phyloP scores from a whole-genome alignment of 2,329 filamentous ascomycete genomes.

The Colletotrichum plurivorum region DNA sequence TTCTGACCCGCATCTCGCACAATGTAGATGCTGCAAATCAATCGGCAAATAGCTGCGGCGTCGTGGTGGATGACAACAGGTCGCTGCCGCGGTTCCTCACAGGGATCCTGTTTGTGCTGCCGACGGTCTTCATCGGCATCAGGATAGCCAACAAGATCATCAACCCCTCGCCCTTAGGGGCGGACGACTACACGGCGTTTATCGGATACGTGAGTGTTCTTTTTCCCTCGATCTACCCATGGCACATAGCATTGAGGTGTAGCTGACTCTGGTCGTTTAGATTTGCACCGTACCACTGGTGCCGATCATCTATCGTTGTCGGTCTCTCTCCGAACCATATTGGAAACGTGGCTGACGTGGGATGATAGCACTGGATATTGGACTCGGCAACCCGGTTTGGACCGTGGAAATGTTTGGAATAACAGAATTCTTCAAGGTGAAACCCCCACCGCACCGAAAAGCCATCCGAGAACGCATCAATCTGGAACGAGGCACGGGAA shows the following conservation, averaged over 20 bases:
- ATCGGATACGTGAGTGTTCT: neutral
- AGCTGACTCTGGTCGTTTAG: neutral
- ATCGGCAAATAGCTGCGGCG: neutral
- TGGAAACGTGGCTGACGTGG: neutral
- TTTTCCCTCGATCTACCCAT: neutral
- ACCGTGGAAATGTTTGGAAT: neutral
- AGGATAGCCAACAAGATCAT: neutral
- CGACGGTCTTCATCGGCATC: neutral
- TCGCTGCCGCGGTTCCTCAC: constrained; percentile 3
- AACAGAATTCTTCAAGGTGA: constrained; percentile 7
- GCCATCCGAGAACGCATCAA: neutral
- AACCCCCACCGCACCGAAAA: too few relatives aligned
- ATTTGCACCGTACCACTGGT: constrained; percentile 10
- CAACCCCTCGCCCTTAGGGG: neutral
- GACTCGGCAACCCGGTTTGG: neutral
- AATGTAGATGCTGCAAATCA: neutral
- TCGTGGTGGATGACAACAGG: neutral
- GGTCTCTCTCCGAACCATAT: fast-evolving
- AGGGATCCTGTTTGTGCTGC: neutral
- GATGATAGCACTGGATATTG: neutral
- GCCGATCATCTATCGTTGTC: neutral
- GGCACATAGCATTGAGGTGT: too few relatives aligned
- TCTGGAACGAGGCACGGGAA: fast-evolving
- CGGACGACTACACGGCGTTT: constrained; percentile 9
- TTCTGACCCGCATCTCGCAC: neutral